phyloP scores from a whole-genome alignment of 768 basidiomycete genomes.

The Podaxis sp. region DNA sequence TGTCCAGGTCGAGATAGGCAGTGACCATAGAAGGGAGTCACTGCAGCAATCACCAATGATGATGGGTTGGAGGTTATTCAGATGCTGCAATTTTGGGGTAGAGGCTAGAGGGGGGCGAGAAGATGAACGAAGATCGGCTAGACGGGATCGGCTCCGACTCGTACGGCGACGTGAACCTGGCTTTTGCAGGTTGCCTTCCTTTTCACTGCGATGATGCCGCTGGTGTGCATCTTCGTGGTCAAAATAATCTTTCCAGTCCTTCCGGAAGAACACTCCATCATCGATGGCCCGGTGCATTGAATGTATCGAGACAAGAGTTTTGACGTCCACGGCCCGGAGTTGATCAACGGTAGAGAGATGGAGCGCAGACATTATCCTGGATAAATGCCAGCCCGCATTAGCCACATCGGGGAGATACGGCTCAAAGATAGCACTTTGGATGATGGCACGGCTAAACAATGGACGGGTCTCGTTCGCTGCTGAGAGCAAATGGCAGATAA shows the following conservation, averaged over 20 bases:
- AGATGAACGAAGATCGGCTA: constrained; percentile 13
- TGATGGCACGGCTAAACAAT: constrained; percentile 67
- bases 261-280: constrained; percentile 65
- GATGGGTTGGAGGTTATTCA: constrained; percentile 52
- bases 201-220: constrained; percentile 5
- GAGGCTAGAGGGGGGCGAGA: constrained; percentile 12
- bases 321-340: constrained; percentile 53
- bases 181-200: not conserved
- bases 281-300: constrained; percentile 56
- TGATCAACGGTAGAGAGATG: constrained; percentile 53
- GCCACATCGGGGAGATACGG: constrained; percentile 54
- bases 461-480: constrained; percentile 52
- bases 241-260: constrained; percentile 50
- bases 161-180: not conserved
- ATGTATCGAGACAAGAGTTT: constrained; percentile 50
- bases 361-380: constrained; percentile 55
- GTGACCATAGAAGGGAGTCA: constrained; percentile 62
- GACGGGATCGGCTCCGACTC: constrained; percentile 18
- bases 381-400: constrained; percentile 63
- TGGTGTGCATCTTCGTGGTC: constrained; percentile 26
- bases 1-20: constrained; percentile 59
- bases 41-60: constrained; percentile 71
- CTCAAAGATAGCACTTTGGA: constrained; percentile 70
- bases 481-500: constrained; percentile 62
- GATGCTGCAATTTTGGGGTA: constrained; percentile 15